These are phyloP conservation scores for Euphorbia celastroides DNA, from an alignment of 441 rosid species.

Conservation along the genomic window DNA sequence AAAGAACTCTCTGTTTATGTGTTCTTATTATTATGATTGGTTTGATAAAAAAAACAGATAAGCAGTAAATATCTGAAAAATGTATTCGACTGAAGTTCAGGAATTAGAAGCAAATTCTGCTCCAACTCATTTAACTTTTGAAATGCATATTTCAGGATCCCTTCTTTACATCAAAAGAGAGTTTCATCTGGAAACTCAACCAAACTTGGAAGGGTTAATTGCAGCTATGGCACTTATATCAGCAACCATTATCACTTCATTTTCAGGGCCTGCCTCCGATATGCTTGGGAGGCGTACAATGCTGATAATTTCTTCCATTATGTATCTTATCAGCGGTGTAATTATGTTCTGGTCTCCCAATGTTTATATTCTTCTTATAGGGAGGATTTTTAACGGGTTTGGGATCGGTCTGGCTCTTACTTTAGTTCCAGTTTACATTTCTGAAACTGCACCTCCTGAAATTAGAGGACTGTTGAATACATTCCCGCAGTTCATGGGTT, in stretches of 20 bases:
- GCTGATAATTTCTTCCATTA: slow-evolving; percentile 65
- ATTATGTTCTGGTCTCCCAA: slow-evolving; percentile 89
- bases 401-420: slow-evolving; percentile 82
- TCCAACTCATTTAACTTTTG: neutral
- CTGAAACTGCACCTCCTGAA: slow-evolving; percentile 90
- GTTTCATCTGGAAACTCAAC: neutral
- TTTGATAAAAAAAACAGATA: too few species aligned
- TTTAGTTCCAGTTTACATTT: slow-evolving; percentile 71
- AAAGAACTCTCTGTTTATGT: too few species aligned
- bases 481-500: slow-evolving; percentile 82
- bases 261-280: slow-evolving; percentile 75
- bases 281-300: slow-evolving; percentile 68
- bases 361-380: slow-evolving; percentile 60
- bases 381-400: slow-evolving; percentile 76
- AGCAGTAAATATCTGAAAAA: too few species aligned
- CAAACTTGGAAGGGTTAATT: slow-evolving; percentile 49
- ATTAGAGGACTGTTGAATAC: slow-evolving; percentile 80
- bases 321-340: slow-evolving; percentile 63
- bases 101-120: too few species aligned
- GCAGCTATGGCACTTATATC: slow-evolving; percentile 92
- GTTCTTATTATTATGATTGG: too few species aligned
- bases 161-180: neutral
- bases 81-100: too few species aligned
- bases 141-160: neutral
- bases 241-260: slow-evolving; percentile 75